These are phyloP conservation scores for Lycium ferocissimum DNA, from an alignment of 257 asterid genomes.

Conservation along the genomic window DNA sequence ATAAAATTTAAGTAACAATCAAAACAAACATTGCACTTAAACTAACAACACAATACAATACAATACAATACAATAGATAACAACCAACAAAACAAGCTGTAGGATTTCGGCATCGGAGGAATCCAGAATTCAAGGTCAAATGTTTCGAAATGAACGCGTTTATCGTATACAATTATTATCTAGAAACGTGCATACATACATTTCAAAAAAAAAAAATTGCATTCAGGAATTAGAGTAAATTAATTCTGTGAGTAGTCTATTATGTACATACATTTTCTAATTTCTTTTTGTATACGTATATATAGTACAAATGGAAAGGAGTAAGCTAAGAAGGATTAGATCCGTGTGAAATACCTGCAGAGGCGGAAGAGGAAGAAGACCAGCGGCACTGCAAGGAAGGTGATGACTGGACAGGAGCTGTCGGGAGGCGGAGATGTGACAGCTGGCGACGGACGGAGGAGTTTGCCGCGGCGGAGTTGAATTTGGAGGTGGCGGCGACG, in stretches of 20 bases:
- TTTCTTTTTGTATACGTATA: too few species aligned
- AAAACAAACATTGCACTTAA: too few species aligned
- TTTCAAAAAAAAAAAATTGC: background rate
- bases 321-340: constrained; percentile 1
- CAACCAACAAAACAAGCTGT: too few species aligned
- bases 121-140: background rate
- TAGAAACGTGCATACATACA: background rate
- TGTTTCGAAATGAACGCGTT: background rate
- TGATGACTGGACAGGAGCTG: constrained; percentile 20
- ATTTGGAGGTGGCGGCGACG: constrained; percentile 29
- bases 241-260: background rate
- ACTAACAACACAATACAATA: too few species aligned
- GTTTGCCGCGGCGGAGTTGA: constrained; percentile 21
- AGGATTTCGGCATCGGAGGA: background rate
- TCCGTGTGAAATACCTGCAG: constrained; percentile 20
- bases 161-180: background rate
- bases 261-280: background rate
- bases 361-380: constrained; percentile 28
- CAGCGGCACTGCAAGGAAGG: constrained; percentile 25
- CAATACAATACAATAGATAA: too few species aligned
- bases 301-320: background rate
- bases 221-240: background rate
- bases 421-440: constrained; percentile 25
- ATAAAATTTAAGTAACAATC: too few species aligned
- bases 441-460: constrained; percentile 24